Base-by-base conservation (phyloP, 345 rosid genomes). In the Hibiscus mutabilis region DNA sequence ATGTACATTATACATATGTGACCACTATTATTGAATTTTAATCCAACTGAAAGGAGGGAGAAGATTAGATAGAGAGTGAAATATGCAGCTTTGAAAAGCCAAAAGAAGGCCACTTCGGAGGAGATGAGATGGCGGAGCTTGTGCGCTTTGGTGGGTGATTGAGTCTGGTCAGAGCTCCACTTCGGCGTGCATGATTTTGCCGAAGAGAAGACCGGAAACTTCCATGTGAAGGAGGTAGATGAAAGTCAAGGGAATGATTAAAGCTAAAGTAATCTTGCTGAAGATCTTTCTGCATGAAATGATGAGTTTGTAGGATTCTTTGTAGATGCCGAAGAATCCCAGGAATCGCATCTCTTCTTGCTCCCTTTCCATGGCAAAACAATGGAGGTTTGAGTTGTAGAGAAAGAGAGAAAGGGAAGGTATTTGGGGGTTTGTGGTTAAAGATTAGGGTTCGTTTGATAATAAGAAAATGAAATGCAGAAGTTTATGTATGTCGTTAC, bases 161-260 rank as follows among this genome's bases (percentile, higher is more conserved):
- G 8, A 40, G 53, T 13, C 1, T 15, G 53, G n/a, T 49, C n/a
- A n/a, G 18, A 49, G 53, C 15, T 49, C 19, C 15, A 5, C 1
- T 14, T 3, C n/a, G 53, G 16, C 5, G 53, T 14, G 18, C 18
- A 13, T 49, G n/a, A 49, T 15, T 5, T 15, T 49, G 6, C 53
- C 15, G 4, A 15, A 49, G 53, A 49, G 4, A 13, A 49, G 53
- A 49, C 6, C 15, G 16, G 53, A 73, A 3, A 85, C n/a, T 53
- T 83, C 82, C 22, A 82, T 73, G 60, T 82, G 79, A 13, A 80
- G 82, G 2, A 87, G 71, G 86, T 79, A 79, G 80, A 85, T 78
- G 82, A 85, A 83, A 9, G 86, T 42, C 0, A 87, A 81, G 4
- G 91, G 91, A 27, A 87, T 85, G 79, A 87, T 83, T 2, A 87